Evolutionary conservation across 768 basidiomycete species (phyloP).

Genomic region (Gautieria morchelliformis): DNA sequence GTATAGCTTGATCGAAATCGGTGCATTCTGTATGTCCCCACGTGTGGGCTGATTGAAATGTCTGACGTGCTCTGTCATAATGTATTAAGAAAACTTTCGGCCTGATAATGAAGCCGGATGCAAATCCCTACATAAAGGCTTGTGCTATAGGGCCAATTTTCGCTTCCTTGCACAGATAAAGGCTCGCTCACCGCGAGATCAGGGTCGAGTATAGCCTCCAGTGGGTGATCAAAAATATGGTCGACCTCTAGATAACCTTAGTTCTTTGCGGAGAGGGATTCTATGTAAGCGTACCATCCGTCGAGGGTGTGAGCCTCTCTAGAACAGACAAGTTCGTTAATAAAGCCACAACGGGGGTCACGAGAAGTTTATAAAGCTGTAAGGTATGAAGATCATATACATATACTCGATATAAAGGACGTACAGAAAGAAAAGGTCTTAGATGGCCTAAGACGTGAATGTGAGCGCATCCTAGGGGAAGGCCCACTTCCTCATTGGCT

Average conservation of each 20-base stretch:
- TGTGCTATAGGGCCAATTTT: slow-evolving; percentile 74
- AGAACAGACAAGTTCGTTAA: slow-evolving; percentile 48
- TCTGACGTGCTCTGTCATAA: slow-evolving; percentile 47
- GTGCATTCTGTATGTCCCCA: slow-evolving; percentile 66
- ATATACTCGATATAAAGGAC: neutral
- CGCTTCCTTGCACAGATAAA: slow-evolving; percentile 49
- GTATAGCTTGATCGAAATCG: slow-evolving; percentile 72
- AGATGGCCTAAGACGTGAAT: slow-evolving; percentile 53
- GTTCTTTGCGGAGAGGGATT: neutral
- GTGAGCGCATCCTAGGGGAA: slow-evolving; percentile 47
- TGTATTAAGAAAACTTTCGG: neutral
- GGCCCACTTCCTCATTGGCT: slow-evolving; percentile 75
- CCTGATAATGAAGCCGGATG: neutral
- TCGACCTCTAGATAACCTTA: slow-evolving; percentile 46
- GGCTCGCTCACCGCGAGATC: slow-evolving; percentile 29
- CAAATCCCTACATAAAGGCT: slow-evolving; percentile 53
- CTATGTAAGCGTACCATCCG: slow-evolving; percentile 20
- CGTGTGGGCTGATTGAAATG: slow-evolving; percentile 32
- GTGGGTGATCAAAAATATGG: slow-evolving; percentile 69
- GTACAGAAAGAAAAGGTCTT: slow-evolving; percentile 37
- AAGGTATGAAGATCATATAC: slow-evolving; percentile 21
- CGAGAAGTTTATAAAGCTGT: slow-evolving; percentile 57
- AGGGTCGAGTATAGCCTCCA: slow-evolving; percentile 65
- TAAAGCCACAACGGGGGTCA: slow-evolving; percentile 71
- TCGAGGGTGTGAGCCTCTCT: slow-evolving; percentile 39